phyloP scores from a whole-genome alignment of 1,284 basidiomycete species.

The Microbotryum violaceum region DNA sequence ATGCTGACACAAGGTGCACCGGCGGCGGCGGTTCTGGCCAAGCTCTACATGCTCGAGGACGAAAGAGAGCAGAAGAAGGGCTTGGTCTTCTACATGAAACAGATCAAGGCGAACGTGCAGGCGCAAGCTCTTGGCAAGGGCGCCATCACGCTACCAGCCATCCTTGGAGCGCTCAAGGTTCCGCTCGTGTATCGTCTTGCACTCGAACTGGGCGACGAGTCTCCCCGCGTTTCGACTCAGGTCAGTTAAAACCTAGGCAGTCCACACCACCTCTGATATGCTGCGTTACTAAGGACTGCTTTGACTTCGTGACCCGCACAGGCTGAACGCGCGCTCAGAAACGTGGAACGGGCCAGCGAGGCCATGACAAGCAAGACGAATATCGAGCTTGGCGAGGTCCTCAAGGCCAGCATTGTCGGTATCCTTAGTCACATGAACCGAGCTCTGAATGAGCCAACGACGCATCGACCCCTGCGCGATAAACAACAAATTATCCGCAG shows the following conservation, averaged over 20 bases:
- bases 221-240: conserved; percentile 1
- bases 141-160: conserved; percentile 43
- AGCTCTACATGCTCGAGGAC: conserved; percentile 58
- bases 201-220: conserved; percentile 26
- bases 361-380: conserved; percentile 34
- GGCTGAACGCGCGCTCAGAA: conserved; percentile 49
- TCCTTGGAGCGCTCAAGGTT: conserved; percentile 41
- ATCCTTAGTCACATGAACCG: conserved; percentile 74
- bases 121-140: not conserved
- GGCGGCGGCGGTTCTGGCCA: conserved; percentile 54
- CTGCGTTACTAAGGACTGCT: not conserved
- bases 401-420: conserved; percentile 69
- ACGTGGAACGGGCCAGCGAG: conserved; percentile 43
- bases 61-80: conserved; percentile 51
- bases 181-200: conserved; percentile 26
- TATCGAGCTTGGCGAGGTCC: conserved; percentile 51
- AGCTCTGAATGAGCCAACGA: conserved; percentile 68
- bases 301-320: not conserved
- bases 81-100: conserved; percentile 55
- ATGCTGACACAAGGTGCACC: conserved; percentile 55
- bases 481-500: conserved; percentile 73
- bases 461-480: conserved; percentile 56
- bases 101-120: conserved; percentile 42
- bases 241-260: not conserved
- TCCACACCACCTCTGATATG: not conserved